phyloP scores from a whole-genome alignment of 164 flowering plant genomes.

The Magnolia officinalis region DNA sequence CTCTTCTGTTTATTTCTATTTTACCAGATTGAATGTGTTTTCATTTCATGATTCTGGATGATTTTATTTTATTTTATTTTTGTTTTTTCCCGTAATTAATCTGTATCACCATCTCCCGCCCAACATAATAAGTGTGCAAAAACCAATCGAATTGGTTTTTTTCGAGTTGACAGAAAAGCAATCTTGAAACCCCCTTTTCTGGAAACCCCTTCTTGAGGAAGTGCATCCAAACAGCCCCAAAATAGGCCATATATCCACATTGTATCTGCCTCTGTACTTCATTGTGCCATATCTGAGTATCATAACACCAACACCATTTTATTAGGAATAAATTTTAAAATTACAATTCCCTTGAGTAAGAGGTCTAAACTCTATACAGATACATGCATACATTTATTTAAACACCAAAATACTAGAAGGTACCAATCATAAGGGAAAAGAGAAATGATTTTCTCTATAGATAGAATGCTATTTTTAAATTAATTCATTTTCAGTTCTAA shows the following conservation, averaged over 20 bases:
- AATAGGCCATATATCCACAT: neutral
- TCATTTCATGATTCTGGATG: too few species aligned
- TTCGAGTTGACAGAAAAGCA: neutral
- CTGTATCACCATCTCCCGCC: neutral
- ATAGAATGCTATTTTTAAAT: neutral
- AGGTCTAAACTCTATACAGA: neutral
- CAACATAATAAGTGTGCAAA: neutral
- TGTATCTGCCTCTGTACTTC: neutral
- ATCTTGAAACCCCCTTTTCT: neutral
- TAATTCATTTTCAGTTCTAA: neutral
- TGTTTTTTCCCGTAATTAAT: too few species aligned
- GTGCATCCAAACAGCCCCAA: neutral
- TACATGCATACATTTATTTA: neutral
- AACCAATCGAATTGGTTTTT: neutral
- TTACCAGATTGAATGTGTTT: too few species aligned
- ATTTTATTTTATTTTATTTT: too few species aligned
- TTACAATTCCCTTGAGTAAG: neutral
- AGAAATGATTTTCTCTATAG: neutral
- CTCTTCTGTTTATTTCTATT: too few species aligned
- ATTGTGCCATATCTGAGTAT: neutral
- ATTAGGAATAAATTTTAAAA: neutral
- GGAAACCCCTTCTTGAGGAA: neutral
- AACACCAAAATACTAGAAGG: too few species aligned
- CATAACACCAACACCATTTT: neutral
- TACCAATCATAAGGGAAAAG: neutral